Conservation (phyloP, 352 stramenopile genomes). For the Globisporangium mamillatum region DNA sequence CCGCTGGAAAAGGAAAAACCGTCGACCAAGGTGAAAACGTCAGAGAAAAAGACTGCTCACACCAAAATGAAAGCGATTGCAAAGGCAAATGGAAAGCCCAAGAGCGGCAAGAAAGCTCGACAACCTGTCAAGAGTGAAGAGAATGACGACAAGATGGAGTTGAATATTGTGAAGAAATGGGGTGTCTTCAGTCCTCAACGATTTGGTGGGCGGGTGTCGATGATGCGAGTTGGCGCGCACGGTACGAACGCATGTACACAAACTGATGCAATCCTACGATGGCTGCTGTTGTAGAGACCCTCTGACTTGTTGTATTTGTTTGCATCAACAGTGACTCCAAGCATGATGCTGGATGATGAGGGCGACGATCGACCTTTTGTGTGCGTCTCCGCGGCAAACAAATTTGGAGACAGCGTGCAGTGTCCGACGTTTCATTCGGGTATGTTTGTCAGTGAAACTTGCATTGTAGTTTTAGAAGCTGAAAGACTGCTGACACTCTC, state of each 20-base stretch:
- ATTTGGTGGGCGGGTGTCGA: background rate
- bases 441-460: background rate
- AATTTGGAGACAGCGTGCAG: background rate
- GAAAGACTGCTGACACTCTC: background rate
- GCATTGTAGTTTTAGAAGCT: background rate
- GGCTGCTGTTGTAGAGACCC: background rate
- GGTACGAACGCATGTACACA: background rate
- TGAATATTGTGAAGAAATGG: slow-evolving; percentile 9
- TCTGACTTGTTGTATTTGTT: background rate
- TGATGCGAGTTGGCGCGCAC: slow-evolving; percentile 5
- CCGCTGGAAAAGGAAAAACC: background rate
- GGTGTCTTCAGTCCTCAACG: slow-evolving; percentile 6
- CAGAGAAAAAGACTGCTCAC: background rate
- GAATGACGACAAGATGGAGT: background rate
- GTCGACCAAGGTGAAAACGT: background rate
- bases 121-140: background rate
- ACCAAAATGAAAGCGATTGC: background rate
- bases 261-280: background rate
- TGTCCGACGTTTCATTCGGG: background rate
- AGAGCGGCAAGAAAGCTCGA: background rate
- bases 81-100: background rate
- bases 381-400: slow-evolving; percentile 14
- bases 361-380: slow-evolving; percentile 5
- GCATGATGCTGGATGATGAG: background rate
- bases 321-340: background rate